Base-by-base conservation (phyloP, 306 rosid species). In the Medicago ruthenica region DNA sequence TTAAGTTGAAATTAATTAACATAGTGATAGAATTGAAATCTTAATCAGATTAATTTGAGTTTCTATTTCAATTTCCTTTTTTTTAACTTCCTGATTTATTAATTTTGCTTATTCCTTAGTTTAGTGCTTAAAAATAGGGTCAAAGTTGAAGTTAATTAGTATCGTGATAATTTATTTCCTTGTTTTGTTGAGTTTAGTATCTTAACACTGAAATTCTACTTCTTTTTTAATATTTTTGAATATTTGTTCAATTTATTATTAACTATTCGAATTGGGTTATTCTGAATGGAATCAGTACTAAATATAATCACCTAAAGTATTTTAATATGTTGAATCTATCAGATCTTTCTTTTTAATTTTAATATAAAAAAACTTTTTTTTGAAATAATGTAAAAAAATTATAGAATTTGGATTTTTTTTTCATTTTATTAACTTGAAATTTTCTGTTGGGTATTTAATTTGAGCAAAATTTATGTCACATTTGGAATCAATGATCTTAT, bases 131-230 rank as follows among this genome's bases (percentile, higher is more conserved):
- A 51, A 77, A 44, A 73, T 3, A 17, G 66, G 48, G 24, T 48
- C 12, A 21, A 71, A 16, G 45, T 73, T 21, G 64, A 80, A 21
- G 68, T 17, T 48, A 77, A 21, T 50, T 16, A 18, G 53, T 12
- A 16, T 16, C 10, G 37, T 21, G n/a, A 40, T 61, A 7, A 74
- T 36, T 16, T 45, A 13, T 83, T 72, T 79, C 86, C 82, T 58
- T 44, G 64, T 44, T 44, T 73, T 39, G 15, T 3, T 11, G 40
- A 75, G n/a, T 75, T 57, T 55, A 50, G 18, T 66, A 21, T 67
- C 41, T 55, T 41, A 51, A 37, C 54, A 71, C 69, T 71, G 76
- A 53, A 71, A 37, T 45, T 7, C 8, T 16, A 9, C 20, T 18
- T 17, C 3, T 40, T 40, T 9, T 8, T 36, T 16, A 4, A 1